phyloP scores from a whole-genome alignment of 2,329 filamentous ascomycete genomes.

The Aplosporella prunicola region DNA sequence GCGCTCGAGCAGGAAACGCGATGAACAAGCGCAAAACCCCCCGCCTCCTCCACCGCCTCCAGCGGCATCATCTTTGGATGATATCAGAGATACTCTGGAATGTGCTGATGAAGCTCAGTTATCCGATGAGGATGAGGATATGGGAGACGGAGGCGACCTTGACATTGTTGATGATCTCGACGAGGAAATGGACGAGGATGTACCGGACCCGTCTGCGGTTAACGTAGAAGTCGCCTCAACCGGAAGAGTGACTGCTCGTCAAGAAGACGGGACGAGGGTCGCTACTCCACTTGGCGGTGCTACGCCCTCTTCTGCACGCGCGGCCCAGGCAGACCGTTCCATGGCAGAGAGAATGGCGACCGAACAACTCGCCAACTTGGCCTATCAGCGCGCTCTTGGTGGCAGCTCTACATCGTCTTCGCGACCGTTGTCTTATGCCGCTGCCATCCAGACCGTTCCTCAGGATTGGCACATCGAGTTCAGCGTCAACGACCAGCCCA shows the following conservation, averaged over 20 bases:
- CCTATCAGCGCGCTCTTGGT: constrained; percentile 11
- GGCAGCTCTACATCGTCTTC: constrained; percentile 38
- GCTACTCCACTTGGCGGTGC: constrained; percentile 62
- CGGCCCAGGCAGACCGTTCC: constrained; percentile 24
- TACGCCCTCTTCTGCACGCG: constrained; percentile 22
- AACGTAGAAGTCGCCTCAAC: constrained; percentile 82
- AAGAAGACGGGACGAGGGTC: constrained; percentile 82
- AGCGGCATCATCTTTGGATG: constrained; percentile 14
- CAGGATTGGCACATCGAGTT: constrained; percentile 99
- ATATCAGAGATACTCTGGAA: constrained; percentile 56
- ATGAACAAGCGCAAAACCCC: constrained; percentile 35
- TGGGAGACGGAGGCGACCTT: constrained; percentile 55
- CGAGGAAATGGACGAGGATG: constrained; percentile 64
- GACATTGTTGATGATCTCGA: constrained; percentile 90
- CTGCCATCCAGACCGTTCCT: constrained; percentile 67
- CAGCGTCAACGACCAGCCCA: constrained; percentile 70
- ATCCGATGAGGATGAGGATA: constrained; percentile 60
- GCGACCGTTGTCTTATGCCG: constrained; percentile 70
- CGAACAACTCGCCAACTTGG: constrained; percentile 22
- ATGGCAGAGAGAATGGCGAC: constrained; percentile 13
- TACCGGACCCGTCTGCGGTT: constrained; percentile 76
- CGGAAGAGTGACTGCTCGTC: constrained; percentile 80
- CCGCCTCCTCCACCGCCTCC: constrained; percentile 44
- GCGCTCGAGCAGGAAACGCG: constrained; percentile 52
- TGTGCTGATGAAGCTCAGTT: constrained; percentile 88